Conservation (phyloP, 305 asterid species). For the Fraxinus albicans region DNA sequence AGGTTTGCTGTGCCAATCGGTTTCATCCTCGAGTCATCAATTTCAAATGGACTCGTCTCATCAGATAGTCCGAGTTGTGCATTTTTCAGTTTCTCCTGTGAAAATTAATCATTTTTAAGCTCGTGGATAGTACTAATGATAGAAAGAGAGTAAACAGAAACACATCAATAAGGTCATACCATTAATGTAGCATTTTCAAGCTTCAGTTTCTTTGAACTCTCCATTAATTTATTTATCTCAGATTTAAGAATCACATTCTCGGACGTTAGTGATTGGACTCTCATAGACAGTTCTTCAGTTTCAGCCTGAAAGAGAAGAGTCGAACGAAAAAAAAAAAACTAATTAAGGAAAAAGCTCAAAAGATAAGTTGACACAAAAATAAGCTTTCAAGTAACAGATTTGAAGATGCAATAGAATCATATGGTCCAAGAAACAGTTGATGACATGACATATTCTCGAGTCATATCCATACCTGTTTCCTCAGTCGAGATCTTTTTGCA, state of each 20-base stretch:
- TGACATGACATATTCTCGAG: background rate
- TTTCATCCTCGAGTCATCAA: slow-evolving; percentile 43
- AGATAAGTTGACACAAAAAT: background rate
- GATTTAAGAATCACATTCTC: slow-evolving; percentile 78
- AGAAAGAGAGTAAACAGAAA: background rate
- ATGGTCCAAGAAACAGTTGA: background rate
- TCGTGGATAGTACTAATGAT: background rate
- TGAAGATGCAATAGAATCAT: background rate
- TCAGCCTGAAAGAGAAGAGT: slow-evolving; percentile 58
- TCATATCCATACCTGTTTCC: slow-evolving; percentile 71
- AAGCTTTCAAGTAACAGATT: background rate
- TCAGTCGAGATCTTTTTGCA: slow-evolving; percentile 92
- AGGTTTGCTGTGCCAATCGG: slow-evolving; percentile 80
- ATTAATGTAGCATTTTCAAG: slow-evolving; percentile 63
- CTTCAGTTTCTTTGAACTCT: slow-evolving; percentile 68
- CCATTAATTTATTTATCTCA: slow-evolving; percentile 58
- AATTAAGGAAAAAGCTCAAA: background rate
- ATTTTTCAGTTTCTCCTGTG: slow-evolving; percentile 64
- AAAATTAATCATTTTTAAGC: slow-evolving; percentile 1
- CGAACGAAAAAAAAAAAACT: background rate
- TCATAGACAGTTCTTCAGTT: slow-evolving; percentile 75
- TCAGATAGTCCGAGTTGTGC: slow-evolving; percentile 37
- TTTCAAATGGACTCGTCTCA: slow-evolving; percentile 31
- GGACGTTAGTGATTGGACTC: slow-evolving; percentile 60
- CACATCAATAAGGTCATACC: slow-evolving; percentile 35